Evolutionary conservation across 2,329 filamentous ascomycete genomes (phyloP), one percentile per base, ranked within the genome.

Genomic region (Sporothrix dimorphospora): DNA sequence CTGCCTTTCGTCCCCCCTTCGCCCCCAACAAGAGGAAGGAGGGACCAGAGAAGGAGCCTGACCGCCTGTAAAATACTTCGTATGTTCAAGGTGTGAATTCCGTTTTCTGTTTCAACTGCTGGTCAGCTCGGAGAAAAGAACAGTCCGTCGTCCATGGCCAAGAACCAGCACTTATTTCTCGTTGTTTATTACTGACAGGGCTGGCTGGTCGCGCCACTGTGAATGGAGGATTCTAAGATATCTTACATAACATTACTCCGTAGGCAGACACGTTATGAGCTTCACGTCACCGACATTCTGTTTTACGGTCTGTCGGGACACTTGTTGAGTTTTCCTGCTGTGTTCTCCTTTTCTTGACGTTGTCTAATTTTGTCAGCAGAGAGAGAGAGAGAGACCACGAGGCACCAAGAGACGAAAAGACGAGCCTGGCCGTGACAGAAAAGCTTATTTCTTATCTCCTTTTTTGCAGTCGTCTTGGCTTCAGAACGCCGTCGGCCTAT

Each of bases 361-460:
- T 21, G 57, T 19, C 61, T 47, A 24, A n/a, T 12, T 8, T 49
- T 49, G 42, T 30, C 42, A 61, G 30, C 57, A 40, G n/a, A n/a
- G 19, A 40, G 0, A n/a, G n/a, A n/a, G n/a, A n/a, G 16, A 8
- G 19, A 40, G 21, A 61, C 55, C 30, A 61, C 55, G 30, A 65
- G n/a, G 59, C 59, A 55, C 38, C 61, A 30, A 47, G 40, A 49
- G 27, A 30, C 19, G 30, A 66, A 30, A 30, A 42, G 61, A 24
- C 61, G 8, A 4, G 21, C 21, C 12, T 30, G 7, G 42, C 14
- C 63, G 21, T 47, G 24, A 30, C 24, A 8, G 59, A 47, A 30
- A 65, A 47, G 61, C 61, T 65, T 65, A 14, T 65, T 65, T 65
- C 42, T 65, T 47, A 65, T 27, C 40, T 65, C 57, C 49, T 30